Percentiles rank a stretch among this genome's conserved stretches.
Evolutionary conservation across 345 rosid genomes (phyloP).

Genomic region (Lumnitzera littorea): DNA sequence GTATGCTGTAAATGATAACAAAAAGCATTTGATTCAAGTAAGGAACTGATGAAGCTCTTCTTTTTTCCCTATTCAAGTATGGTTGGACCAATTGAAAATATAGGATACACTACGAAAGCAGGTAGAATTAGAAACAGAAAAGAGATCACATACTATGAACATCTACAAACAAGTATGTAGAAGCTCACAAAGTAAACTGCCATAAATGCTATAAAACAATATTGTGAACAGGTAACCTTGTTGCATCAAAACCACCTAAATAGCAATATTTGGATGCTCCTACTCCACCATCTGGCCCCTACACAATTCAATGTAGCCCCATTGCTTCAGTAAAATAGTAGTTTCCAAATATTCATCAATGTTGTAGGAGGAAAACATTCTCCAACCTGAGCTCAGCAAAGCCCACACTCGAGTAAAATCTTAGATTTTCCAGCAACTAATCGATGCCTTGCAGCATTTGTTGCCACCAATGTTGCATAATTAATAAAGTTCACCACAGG

Average conservation of each 20-base stretch:
- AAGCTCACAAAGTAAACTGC: no score
- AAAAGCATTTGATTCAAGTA: no score
- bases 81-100: no score
- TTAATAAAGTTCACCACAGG: conserved; percentile 82
- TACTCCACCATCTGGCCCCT: conserved; percentile 99
- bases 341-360: no score
- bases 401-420: conserved; percentile 83
- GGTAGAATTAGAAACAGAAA: no score
- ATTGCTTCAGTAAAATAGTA: no score
- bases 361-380: not conserved
- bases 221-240: conserved; percentile 43
- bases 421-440: conserved; percentile 91
- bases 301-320: conserved; percentile 3
- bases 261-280: conserved; percentile 90
- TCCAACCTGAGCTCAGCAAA: conserved; percentile 91
- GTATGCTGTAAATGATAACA: no score
- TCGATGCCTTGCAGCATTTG: conserved; percentile 94
- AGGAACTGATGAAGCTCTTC: no score
- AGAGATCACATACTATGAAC: no score
- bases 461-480: conserved; percentile 84
- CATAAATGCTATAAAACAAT: not conserved
- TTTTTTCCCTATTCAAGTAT: no score
- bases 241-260: conserved; percentile 96
- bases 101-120: no score
- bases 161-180: no score